phyloP scores from a whole-genome alignment of 1,284 basidiomycete genomes.

The Psilocybe mexicana region DNA sequence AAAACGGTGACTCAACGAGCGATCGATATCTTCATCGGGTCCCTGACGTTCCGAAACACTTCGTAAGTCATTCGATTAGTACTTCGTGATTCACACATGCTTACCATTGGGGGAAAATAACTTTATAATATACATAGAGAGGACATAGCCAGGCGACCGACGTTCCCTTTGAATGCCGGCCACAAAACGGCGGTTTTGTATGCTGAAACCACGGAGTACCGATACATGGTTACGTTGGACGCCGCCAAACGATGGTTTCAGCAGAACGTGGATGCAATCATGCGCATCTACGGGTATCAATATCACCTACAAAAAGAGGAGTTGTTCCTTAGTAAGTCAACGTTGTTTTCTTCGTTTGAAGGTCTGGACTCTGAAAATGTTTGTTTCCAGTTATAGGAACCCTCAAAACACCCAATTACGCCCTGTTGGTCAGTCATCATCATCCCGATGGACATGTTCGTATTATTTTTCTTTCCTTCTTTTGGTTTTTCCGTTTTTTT shows the following conservation, averaged over 20 bases:
- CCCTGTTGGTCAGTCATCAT: conserved; percentile 66
- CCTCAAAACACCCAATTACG: conserved; percentile 66
- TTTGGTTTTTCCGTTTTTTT: background rate
- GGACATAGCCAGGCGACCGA: conserved; percentile 48
- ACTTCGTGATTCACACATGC: no score
- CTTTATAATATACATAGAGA: conserved; percentile 10
- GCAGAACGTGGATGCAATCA: conserved; percentile 62
- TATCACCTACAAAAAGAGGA: conserved; percentile 70
- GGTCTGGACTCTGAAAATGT: background rate
- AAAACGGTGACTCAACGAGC: conserved; percentile 34
- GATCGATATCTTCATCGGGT: conserved; percentile 50
- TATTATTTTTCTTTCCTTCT: background rate
- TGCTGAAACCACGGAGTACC: conserved; percentile 67
- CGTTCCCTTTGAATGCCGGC: conserved; percentile 60
- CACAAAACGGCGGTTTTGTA: conserved; percentile 67
- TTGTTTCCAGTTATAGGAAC: conserved; percentile 62
- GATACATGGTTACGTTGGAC: conserved; percentile 60
- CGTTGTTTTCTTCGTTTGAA: background rate
- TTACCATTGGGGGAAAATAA: background rate
- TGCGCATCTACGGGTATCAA: conserved; percentile 52
- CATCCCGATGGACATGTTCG: conserved; percentile 64
- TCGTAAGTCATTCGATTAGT: conserved; percentile 22
- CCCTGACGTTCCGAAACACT: conserved; percentile 44
- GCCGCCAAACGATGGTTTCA: conserved; percentile 73
- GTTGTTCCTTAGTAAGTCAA: conserved; percentile 59